Conservation (phyloP, 345 rosid genomes). For the Iberis pinnata region DNA sequence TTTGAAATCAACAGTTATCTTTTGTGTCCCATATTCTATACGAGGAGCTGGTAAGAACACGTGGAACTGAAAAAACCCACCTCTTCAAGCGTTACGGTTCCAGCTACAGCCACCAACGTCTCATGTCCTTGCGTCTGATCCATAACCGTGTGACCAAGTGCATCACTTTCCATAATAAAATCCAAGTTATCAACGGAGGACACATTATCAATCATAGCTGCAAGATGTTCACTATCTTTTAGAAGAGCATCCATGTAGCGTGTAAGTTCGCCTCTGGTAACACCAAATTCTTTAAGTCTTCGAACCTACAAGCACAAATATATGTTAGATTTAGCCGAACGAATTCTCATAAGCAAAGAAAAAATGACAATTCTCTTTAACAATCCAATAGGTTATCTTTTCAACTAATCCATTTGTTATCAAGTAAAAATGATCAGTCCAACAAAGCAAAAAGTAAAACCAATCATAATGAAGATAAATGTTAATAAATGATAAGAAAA, state of each 20-base stretch:
- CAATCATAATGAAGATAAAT: background rate
- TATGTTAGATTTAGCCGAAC: constrained; percentile 10
- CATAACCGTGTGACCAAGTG: constrained; percentile 93
- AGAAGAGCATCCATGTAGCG: constrained; percentile 95
- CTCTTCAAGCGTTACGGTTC: constrained; percentile 89
- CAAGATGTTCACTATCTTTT: constrained; percentile 97
- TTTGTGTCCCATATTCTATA: constrained; percentile 1
- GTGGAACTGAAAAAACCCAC: constrained; percentile 37
- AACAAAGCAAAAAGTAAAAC: background rate
- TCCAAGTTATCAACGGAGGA: constrained; percentile 98
- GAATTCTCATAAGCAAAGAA: background rate
- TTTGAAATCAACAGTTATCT: background rate
- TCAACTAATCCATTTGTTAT: constrained; percentile 9
- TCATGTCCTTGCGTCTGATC: constrained; percentile 97
- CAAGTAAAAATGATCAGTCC: constrained; percentile 12
- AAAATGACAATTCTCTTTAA: background rate
- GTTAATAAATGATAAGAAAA: constrained; percentile 19
- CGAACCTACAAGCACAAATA: constrained; percentile 57
- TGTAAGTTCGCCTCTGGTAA: constrained; percentile 90
- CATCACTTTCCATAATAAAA: constrained; percentile 97
- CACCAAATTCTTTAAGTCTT: constrained; percentile 98
- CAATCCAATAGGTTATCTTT: constrained; percentile 13
- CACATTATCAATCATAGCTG: constrained; percentile 96
- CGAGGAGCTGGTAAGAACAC: background rate
- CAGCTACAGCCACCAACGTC: constrained; percentile 78